phyloP scores from a whole-genome alignment of 192 early-diverging fungal species.

The Backusella sp. region DNA sequence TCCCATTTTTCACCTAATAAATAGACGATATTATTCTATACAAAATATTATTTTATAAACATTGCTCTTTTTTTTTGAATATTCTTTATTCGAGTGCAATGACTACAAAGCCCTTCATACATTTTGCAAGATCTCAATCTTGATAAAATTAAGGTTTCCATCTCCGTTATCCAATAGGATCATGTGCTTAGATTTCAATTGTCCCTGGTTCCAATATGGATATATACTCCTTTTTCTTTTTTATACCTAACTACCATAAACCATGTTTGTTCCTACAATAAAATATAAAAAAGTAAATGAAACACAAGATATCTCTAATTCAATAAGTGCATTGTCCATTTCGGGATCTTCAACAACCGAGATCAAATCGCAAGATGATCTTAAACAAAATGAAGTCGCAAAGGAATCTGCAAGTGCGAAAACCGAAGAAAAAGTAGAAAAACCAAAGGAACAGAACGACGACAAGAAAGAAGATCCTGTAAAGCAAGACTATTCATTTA shows the following conservation, averaged over 20 bases:
- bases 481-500: neutral
- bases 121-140: neutral
- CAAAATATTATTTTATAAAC: too few species aligned
- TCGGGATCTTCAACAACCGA: neutral
- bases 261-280: slow-evolving; percentile 31
- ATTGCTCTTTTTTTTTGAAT: too few species aligned
- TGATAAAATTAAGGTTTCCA: neutral
- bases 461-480: neutral
- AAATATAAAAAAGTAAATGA: slow-evolving; percentile 17
- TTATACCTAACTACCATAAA: neutral
- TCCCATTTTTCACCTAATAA: too few species aligned
- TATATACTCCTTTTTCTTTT: neutral
- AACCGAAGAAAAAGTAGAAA: neutral
- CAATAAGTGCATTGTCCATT: neutral
- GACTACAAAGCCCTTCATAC: neutral
- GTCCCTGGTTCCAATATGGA: neutral
- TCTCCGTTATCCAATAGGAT: neutral
- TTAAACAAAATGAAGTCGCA: neutral
- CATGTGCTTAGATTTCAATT: neutral
- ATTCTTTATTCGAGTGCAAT: neutral
- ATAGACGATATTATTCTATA: too few species aligned
- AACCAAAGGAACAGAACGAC: neutral
- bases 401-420: neutral
- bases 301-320: neutral
- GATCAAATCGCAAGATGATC: neutral